Percentiles rank a stretch among this genome's conserved stretches.
These are phyloP conservation scores for Aspergillus ostianus DNA, from an alignment of 495 filamentous ascomycete genomes.

Conservation along the genomic window DNA sequence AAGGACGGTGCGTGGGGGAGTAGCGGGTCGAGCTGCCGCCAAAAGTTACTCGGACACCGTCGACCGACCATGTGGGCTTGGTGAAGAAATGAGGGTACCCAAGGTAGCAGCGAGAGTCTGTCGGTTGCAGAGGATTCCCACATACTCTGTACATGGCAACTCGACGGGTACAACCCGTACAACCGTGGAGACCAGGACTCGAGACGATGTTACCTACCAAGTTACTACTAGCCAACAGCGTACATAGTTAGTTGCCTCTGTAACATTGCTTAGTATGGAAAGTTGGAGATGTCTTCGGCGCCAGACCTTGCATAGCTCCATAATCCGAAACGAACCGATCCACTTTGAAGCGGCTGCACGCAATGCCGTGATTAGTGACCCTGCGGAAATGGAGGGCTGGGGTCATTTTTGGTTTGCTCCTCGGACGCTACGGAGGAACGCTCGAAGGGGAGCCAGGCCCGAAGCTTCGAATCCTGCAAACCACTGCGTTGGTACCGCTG, in stretches of 20 bases:
- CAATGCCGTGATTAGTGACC: slow-evolving; percentile 15
- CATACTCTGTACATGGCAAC: not conserved
- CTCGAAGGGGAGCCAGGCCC: slow-evolving; percentile 13
- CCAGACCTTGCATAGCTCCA: slow-evolving; percentile 7
- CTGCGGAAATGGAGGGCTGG: slow-evolving; percentile 11
- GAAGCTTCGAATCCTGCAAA: slow-evolving; percentile 20
- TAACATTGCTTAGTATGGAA: not conserved
- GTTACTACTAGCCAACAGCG: no score
- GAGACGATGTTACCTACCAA: not conserved
- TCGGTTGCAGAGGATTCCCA: not conserved
- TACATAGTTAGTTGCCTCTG: no score
- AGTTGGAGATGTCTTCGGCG: not conserved
- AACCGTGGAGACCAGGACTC: not conserved
- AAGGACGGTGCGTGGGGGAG: not conserved
- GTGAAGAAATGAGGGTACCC: not conserved
- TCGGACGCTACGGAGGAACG: slow-evolving; percentile 16
- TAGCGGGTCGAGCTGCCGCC: not conserved
- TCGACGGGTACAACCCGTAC: not conserved
- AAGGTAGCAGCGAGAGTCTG: not conserved
- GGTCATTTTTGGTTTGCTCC: slow-evolving; percentile 8
- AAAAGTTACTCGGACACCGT: not conserved
- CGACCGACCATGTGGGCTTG: not conserved
- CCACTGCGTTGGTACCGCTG: slow-evolving; percentile 21
- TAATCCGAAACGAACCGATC: slow-evolving; percentile 9
- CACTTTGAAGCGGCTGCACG: slow-evolving; percentile 21